These are phyloP conservation scores for Achlya hypogyna DNA, from an alignment of 352 stramenopile genomes.

Conservation along the genomic window DNA sequence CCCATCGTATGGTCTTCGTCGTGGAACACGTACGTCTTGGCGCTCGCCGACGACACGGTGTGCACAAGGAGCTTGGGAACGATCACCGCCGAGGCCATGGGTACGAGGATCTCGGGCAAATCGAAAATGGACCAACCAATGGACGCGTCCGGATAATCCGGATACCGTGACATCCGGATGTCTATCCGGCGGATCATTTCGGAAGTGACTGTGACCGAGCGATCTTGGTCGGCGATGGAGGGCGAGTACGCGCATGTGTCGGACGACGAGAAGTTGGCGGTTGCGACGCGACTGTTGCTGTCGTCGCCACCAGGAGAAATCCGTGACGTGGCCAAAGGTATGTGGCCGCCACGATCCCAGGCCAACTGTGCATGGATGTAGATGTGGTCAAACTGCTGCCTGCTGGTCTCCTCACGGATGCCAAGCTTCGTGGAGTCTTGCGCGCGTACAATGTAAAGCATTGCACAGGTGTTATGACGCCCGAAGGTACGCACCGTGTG, in stretches of 20 bases:
- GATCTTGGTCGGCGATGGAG: constrained; percentile 32
- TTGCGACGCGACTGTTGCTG: constrained; percentile 85
- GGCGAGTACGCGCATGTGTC: constrained; percentile 33
- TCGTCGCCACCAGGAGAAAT: constrained; percentile 84
- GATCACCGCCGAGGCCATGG: constrained; percentile 1
- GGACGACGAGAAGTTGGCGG: constrained; percentile 84
- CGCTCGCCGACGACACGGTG: constrained; percentile 65
- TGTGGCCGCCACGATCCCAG: not conserved
- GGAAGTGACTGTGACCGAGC: not conserved
- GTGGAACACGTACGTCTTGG: constrained; percentile 83
- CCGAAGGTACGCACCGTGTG: constrained; percentile 50
- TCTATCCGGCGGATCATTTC: not conserved
- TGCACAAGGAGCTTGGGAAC: constrained; percentile 65
- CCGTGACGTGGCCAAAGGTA: constrained; percentile 53
- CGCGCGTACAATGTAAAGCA: constrained; percentile 76
- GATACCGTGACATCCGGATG: not conserved
- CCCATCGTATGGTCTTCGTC: constrained; percentile 87
- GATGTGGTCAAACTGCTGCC: constrained; percentile 82
- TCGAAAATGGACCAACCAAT: constrained; percentile 11
- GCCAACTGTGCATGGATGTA: constrained; percentile 24
- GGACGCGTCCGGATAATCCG: constrained; percentile 1
- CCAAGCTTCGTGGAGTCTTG: constrained; percentile 52
- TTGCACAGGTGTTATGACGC: constrained; percentile 50
- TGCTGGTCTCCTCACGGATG: constrained; percentile 53
- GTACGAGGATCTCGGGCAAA: not conserved